phyloP scores from a whole-genome alignment of 1,284 basidiomycete species.

The Clitocybe nebularis region DNA sequence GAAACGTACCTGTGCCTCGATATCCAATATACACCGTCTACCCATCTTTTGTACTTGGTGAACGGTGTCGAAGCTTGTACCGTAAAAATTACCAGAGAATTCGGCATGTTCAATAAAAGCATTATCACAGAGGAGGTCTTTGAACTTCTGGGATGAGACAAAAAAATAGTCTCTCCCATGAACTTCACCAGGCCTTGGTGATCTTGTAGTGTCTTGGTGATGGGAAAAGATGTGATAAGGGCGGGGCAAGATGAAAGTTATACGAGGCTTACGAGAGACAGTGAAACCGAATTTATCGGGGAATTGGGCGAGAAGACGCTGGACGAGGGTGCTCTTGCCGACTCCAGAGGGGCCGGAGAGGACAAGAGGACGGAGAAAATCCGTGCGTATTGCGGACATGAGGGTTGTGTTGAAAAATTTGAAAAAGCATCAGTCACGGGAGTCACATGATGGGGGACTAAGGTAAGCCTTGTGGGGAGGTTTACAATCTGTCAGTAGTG shows the following conservation, averaged over 20 bases:
- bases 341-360: constrained; percentile 70
- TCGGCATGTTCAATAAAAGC: constrained; percentile 78
- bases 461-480: no score
- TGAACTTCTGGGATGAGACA: constrained; percentile 58
- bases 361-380: constrained; percentile 41
- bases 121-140: constrained; percentile 52
- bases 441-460: no score
- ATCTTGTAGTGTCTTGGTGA: constrained; percentile 91
- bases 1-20: constrained; percentile 83
- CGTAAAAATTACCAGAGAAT: constrained; percentile 93
- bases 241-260: constrained; percentile 10
- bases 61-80: constrained; percentile 78
- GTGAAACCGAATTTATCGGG: constrained; percentile 91
- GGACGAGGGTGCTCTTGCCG: constrained; percentile 91
- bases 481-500: no score
- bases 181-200: constrained; percentile 79
- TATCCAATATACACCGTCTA: constrained; percentile 89
- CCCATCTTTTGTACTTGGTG: constrained; percentile 55
- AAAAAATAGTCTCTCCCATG: constrained; percentile 84
- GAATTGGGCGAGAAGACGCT: constrained; percentile 77
- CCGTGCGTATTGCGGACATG: constrained; percentile 25
- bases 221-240: constrained; percentile 12
- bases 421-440: no score
- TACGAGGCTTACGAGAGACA: constrained; percentile 75
- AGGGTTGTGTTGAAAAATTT: no score